Evolutionary conservation across 2,329 filamentous ascomycete genomes (phyloP), one percentile per base, ranked within the genome.

Genomic region (Talaromyces amestolkiae): DNA sequence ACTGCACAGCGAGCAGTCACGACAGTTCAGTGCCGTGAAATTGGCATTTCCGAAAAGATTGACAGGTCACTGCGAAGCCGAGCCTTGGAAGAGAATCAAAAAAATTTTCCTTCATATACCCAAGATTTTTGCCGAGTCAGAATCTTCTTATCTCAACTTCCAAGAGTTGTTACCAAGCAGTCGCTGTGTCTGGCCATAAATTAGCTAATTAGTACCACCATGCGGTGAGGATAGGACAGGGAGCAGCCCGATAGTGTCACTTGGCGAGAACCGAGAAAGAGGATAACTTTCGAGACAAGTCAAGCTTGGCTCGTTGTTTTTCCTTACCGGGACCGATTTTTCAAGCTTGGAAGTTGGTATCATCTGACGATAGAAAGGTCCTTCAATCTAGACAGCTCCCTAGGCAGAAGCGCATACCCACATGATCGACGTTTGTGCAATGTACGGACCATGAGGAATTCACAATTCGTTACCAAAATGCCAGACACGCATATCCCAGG

Each of bases 361-460:
- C 47, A 51, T 51, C 47, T 51, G 47, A 31, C 17, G 24, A 33
- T 31, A 53, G 3, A 5, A 53, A 11, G 17, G 15, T n/a, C 17
- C 49, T 33, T 53, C 15, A n/a, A 53, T 53, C 7, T 54, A 54
- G 31, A 35, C 22, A 37, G 27, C 8, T n/a, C 1, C 27, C 27
- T 27, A 19, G 17, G 27, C 15, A 22, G 9, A 33, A 9, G 7
- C 31, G 3, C 13, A 33, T 54, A 35, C 31, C 53, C 53, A 56
- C 53, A 56, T 56, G 53, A 56, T 56, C 53, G 53, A 39, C 53
- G 33, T 37, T 54, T 54, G 51, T 37, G 53, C 33, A 56, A 39
- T 39, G 53, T 8, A 35, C 11, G n/a, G 13, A 15, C 31, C 51
- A 56, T 56, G 31, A 56, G 51, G 53, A 56, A 35, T 33, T 31